These are phyloP conservation scores for Cryphonectria naterciae DNA, from an alignment of 2,329 filamentous ascomycete genomes.

Conservation along the genomic window DNA sequence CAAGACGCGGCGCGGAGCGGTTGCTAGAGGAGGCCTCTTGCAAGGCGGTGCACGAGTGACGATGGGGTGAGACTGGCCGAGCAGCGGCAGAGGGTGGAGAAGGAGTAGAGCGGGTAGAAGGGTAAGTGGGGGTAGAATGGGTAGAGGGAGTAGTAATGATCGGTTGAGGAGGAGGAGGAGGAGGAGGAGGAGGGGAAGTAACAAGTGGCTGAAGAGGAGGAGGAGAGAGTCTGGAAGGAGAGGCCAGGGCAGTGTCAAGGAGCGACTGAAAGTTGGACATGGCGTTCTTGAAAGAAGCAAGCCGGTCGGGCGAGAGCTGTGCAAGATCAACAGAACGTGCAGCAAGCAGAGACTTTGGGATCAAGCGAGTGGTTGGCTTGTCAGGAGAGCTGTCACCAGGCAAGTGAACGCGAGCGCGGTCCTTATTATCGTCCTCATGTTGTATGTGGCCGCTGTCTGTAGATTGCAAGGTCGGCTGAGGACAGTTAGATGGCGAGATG, in stretches of 20 bases:
- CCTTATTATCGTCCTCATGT: background rate
- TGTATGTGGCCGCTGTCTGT: background rate
- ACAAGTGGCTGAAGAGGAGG: background rate
- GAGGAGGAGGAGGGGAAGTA: no score
- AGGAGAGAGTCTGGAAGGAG: background rate
- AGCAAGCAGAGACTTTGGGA: background rate
- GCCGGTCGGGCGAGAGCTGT: constrained; percentile 7
- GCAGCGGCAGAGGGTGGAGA: background rate
- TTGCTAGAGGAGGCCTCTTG: background rate
- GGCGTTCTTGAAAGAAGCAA: constrained; percentile 6
- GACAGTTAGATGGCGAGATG: constrained; percentile 12
- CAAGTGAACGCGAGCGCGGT: background rate
- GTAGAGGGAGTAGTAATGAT: no score
- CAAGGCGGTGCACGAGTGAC: background rate
- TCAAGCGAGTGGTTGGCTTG: background rate
- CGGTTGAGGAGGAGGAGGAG: no score
- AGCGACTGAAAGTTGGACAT: constrained; percentile 10
- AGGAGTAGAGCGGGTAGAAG: background rate
- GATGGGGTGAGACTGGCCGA: background rate
- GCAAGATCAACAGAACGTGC: background rate
- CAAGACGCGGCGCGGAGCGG: background rate
- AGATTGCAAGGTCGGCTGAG: background rate
- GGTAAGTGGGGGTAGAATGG: no score
- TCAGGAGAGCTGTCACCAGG: constrained; percentile 7
- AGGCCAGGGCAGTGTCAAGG: constrained; percentile 3